A percentile compares a stretch with the other conserved stretches of the same genome.
phyloP scores from a whole-genome alignment of 805 yeast genomes.

The Wickerhamomyces chambardii region DNA sequence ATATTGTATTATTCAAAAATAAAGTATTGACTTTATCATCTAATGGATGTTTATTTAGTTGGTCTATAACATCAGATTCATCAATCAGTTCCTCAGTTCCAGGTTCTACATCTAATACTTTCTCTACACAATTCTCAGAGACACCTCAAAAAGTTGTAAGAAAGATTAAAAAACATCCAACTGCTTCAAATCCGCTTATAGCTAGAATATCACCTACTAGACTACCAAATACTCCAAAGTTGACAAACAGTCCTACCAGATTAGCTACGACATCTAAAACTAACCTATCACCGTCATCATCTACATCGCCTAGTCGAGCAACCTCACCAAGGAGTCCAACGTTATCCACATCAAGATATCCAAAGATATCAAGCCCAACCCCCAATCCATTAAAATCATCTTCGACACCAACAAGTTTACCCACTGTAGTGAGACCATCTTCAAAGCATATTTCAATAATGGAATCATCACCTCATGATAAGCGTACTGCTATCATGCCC shows the following conservation, averaged over 20 bases:
- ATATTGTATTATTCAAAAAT: slow-evolving; percentile 21
- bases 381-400: slow-evolving; percentile 1
- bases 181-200: slow-evolving; percentile 2
- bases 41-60: slow-evolving; percentile 46
- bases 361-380: background rate
- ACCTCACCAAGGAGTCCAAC: background rate
- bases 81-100: background rate
- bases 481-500: slow-evolving; percentile 1
- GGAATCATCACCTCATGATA: slow-evolving; percentile 7
- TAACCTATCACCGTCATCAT: slow-evolving; percentile 13
- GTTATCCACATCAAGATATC: background rate
- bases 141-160: slow-evolving; percentile 16
- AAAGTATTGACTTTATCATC: slow-evolving; percentile 34
- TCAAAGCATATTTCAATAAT: no score
- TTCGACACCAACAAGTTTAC: background rate
- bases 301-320: background rate
- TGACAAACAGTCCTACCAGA: slow-evolving; percentile 4
- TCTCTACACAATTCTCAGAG: background rate
- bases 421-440: background rate
- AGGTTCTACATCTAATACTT: no score
- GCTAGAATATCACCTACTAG: slow-evolving; percentile 10
- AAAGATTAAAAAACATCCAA: slow-evolving; percentile 11
- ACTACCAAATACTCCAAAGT: slow-evolving; percentile 2
- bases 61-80: slow-evolving; percentile 21
- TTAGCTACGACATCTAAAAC: slow-evolving; percentile 6